phyloP scores from a whole-genome alignment of 129 eudicot genomes.

The Helichrysum umbraculigerum region DNA sequence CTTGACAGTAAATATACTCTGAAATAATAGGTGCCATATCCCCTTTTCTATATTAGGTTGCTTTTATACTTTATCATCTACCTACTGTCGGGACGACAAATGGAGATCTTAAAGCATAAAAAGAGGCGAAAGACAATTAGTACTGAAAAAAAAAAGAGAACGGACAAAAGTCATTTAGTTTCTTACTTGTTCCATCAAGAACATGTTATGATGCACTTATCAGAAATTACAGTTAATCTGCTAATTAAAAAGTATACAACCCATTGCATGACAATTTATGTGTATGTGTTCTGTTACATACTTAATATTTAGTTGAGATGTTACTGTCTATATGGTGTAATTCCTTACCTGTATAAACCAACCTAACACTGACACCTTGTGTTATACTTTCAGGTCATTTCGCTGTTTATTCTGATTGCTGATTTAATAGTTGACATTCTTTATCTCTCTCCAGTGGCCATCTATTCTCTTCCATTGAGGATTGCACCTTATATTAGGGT shows the following conservation, averaged over 20 bases:
- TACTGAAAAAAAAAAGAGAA: not conserved
- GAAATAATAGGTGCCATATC: not conserved
- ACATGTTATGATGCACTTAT: not conserved
- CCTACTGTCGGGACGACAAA: not conserved
- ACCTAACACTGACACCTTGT: conserved; percentile 12
- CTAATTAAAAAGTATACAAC: not conserved
- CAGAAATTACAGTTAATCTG: not conserved
- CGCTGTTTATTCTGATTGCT: conserved; percentile 63
- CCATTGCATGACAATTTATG: not conserved
- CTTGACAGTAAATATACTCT: not conserved
- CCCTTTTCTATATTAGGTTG: not conserved
- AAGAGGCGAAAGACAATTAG: not conserved
- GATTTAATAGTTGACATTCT: conserved; percentile 62
- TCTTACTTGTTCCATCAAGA: not conserved
- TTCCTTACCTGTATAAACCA: conserved; percentile 23
- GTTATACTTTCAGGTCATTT: conserved; percentile 52
- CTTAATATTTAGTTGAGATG: not conserved
- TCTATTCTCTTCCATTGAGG: conserved; percentile 80
- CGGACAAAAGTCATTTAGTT: not conserved
- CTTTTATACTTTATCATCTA: not conserved
- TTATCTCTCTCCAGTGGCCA: conserved; percentile 73
- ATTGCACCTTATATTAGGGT: conserved; percentile 91
- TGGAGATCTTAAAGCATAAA: not conserved
- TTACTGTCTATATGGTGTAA: conserved; percentile 10
- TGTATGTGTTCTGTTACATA: not conserved